A percentile compares a stretch with the other conserved stretches of the same genome.
phyloP scores from a whole-genome alignment of 169 alveolate species.

The Babesia bovis region DNA sequence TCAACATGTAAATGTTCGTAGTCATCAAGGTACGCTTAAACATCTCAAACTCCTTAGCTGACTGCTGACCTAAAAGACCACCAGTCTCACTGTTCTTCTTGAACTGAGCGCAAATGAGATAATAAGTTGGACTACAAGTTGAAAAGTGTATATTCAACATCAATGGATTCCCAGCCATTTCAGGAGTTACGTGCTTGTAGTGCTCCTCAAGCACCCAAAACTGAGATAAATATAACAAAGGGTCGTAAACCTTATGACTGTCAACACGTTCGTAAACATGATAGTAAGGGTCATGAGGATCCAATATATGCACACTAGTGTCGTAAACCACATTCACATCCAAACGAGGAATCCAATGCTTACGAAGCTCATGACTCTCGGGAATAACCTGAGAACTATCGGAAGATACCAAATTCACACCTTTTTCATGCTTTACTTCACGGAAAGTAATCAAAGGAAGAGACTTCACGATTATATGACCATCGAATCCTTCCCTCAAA shows the following conservation, averaged over 20 bases:
- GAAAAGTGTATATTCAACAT: slow-evolving; percentile 35
- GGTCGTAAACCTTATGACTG: slow-evolving; percentile 50
- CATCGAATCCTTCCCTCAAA: slow-evolving; percentile 58
- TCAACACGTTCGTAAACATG: slow-evolving; percentile 4
- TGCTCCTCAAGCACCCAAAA: slow-evolving; percentile 67
- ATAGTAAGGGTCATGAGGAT: slow-evolving; percentile 24
- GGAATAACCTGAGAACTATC: background rate
- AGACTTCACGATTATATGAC: slow-evolving; percentile 41
- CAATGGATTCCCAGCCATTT: slow-evolving; percentile 5
- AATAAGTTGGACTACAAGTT: slow-evolving; percentile 52
- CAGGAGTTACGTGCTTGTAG: slow-evolving; percentile 9
- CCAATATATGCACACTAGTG: slow-evolving; percentile 1
- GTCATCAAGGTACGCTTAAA: slow-evolving; percentile 84
- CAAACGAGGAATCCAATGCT: slow-evolving; percentile 65
- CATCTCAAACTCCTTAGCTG: slow-evolving; percentile 82
- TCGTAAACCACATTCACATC: slow-evolving; percentile 65
- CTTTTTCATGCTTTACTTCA: slow-evolving; percentile 5
- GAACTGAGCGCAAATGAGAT: slow-evolving; percentile 34
- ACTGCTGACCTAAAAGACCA: slow-evolving; percentile 42
- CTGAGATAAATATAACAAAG: slow-evolving; percentile 54
- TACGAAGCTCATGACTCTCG: background rate
- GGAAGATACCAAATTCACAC: slow-evolving; percentile 14
- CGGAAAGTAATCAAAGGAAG: slow-evolving; percentile 46
- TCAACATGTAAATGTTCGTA: slow-evolving; percentile 83
- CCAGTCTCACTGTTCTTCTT: slow-evolving; percentile 24